These are phyloP conservation scores for Ceratobasidium sp. DNA, from an alignment of 1,284 basidiomycete genomes.

Conservation along the genomic window DNA sequence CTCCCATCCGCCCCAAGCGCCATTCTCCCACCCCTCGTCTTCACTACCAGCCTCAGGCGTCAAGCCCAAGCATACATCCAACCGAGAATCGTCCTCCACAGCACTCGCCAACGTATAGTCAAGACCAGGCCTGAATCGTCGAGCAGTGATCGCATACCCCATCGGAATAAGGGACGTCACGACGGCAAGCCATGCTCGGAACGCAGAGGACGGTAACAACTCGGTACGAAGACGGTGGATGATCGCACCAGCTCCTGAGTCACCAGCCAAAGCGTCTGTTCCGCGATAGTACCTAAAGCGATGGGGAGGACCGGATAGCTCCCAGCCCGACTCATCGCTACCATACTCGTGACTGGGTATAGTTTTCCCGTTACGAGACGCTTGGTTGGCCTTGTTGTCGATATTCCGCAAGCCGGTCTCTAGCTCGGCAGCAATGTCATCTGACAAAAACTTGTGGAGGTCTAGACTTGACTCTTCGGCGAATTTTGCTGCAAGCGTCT, in stretches of 20 bases:
- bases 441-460: constrained; percentile 84
- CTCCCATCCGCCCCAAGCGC: constrained; percentile 95
- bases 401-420: constrained; percentile 70
- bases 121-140: constrained; percentile 90
- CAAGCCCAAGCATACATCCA: constrained; percentile 91
- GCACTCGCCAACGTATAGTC: constrained; percentile 96
- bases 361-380: constrained; percentile 58
- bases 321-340: constrained; percentile 68
- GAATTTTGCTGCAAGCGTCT: constrained; percentile 84
- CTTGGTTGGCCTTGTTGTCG: constrained; percentile 65
- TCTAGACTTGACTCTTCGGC: constrained; percentile 89
- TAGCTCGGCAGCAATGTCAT: constrained; percentile 73
- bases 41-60: constrained; percentile 66
- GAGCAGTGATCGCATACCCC: constrained; percentile 77
- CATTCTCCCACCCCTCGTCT: constrained; percentile 70
- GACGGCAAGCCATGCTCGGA: constrained; percentile 88
- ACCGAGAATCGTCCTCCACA: constrained; percentile 80
- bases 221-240: constrained; percentile 55
- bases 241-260: constrained; percentile 31
- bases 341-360: constrained; percentile 59
- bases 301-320: constrained; percentile 86
- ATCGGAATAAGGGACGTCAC: constrained; percentile 83
- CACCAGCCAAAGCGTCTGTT: constrained; percentile 52
- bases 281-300: constrained; percentile 89
- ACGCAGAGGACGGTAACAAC: constrained; percentile 84